Percentiles rank a stretch among this genome's conserved stretches.
Conservation (phyloP, 2,329 filamentous ascomycete genomes). For the Ophiosphaerella narmari region DNA sequence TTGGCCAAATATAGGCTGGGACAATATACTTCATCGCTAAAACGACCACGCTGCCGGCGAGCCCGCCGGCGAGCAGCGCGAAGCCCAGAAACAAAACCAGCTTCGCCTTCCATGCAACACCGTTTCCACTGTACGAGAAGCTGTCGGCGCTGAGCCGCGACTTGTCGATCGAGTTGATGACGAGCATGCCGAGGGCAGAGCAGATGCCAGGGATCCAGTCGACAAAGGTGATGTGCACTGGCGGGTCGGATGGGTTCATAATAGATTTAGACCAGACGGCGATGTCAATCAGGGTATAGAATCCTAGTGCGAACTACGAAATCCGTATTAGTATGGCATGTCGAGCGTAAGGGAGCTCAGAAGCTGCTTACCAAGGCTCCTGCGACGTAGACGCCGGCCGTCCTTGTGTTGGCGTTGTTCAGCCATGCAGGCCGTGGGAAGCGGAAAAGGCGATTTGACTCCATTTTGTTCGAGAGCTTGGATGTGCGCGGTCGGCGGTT, state of each 20-base stretch:
- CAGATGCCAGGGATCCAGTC: conserved; percentile 76
- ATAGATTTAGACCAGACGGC: conserved; percentile 66
- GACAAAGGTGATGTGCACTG: conserved; percentile 69
- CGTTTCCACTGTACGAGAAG: conserved; percentile 67
- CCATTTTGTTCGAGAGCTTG: conserved; percentile 38
- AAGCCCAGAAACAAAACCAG: conserved; percentile 72
- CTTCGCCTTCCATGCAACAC: conserved; percentile 72
- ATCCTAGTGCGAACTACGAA: conserved; percentile 67
- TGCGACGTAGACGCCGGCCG: conserved; percentile 67
- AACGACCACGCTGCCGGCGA: conserved; percentile 70
- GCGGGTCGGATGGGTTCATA: conserved; percentile 60
- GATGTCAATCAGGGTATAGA: conserved; percentile 72
- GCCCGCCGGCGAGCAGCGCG: conserved; percentile 68
- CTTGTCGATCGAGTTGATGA: conserved; percentile 75
- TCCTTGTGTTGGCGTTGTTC: conserved; percentile 67
- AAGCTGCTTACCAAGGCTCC: conserved; percentile 63
- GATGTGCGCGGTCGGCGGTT: conserved; percentile 7
- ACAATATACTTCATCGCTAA: conserved; percentile 71
- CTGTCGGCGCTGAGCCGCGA: conserved; percentile 66
- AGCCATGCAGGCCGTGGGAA: conserved; percentile 70
- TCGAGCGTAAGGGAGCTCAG: neutral
- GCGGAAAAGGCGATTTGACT: conserved; percentile 65
- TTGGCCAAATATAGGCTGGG: conserved; percentile 62
- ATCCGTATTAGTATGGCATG: conserved; percentile 7
- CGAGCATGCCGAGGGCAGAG: conserved; percentile 70